Base-by-base conservation (phyloP, 805 yeast species). In the Lipomyces spencermartinsiae region DNA sequence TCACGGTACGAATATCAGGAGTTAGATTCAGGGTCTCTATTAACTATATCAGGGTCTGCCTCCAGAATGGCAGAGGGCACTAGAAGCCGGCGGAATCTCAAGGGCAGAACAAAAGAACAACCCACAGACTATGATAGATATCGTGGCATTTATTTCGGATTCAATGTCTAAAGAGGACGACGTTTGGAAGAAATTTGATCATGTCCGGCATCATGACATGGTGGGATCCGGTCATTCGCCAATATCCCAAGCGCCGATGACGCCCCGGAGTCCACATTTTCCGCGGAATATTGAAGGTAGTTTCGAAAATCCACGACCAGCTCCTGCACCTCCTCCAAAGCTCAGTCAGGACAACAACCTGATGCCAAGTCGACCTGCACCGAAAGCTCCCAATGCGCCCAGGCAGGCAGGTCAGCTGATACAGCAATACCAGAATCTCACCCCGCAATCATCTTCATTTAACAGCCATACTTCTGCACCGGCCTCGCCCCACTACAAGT, bases 51-150 rank as follows among this genome's bases (percentile, higher is more conserved):
- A 69, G 90, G 97, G 96, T 1, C 80, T 92, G 62, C 97, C 97
- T 0, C 87, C 85, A 31, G 96, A 90, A 75, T 92, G 97, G 97
- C 91, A 90, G 73, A 84, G 84, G 64, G 79, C 91, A 22, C 80
- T 92, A 64, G 84, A 88, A 8, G 91, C 91, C 9, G 88, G 89
- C 76, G 97, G 97, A 62, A 91, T 92, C 54, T 84, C 93, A 1
- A 86, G 84, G 70, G 85, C 83, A 65, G 97, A 92, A 73, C 97
- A 92, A 77, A 86, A 87, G 73, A 89, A 87, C 69, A 90, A 92
- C 76, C 95, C 96, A 4, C 91, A 89, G 76, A 96, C 95, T 0
- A 93, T 92, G 2, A 86, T 87, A 86, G 93, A 90, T 74, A 89
- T 89, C 69, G 92, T 90, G n/a, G 90, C 90, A 54, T 90, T 90